Percentiles rank a stretch among this genome's conserved stretches.
Evolutionary conservation across 768 basidiomycete genomes (phyloP).

Genomic region (Lyophyllum semitale): DNA sequence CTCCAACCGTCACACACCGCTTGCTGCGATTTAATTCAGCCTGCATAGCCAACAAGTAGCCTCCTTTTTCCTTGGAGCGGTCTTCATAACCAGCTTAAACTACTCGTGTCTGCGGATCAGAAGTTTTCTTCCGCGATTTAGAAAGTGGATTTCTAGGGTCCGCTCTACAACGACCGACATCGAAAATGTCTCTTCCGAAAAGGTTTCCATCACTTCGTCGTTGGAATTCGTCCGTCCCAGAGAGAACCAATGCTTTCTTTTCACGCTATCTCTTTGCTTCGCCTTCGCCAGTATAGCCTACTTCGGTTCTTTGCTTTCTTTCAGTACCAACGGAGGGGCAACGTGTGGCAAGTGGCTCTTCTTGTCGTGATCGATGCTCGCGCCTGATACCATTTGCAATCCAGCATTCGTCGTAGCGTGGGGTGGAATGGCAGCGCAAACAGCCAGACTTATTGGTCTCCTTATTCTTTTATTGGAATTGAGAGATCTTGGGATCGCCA

Average conservation of each 20-base stretch:
- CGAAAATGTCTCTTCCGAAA: conserved; percentile 10
- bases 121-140: conserved; percentile 1
- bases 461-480: conserved; percentile 13
- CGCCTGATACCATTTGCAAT: not conserved
- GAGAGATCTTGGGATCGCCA: conserved; percentile 9
- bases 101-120: conserved; percentile 13
- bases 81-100: conserved; percentile 18
- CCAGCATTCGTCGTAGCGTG: conserved; percentile 17
- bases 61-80: conserved; percentile 17
- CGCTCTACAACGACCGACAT: not conserved
- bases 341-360: conserved; percentile 6
- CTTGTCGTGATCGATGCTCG: too few relatives aligned
- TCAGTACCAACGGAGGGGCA: not conserved
- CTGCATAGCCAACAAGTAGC: conserved; percentile 13
- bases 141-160: conserved; percentile 4
- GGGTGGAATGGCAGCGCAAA: conserved; percentile 18
- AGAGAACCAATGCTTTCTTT: conserved; percentile 11
- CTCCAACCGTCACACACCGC: not conserved
- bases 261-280: conserved; percentile 16
- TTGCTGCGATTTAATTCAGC: not conserved
- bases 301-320: conserved; percentile 15
- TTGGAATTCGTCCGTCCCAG: not conserved
- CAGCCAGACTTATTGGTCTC: conserved; percentile 12
- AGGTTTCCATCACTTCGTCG: conserved; percentile 5
- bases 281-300: conserved; percentile 14